A percentile compares a stretch with the other conserved stretches of the same genome.
These are phyloP conservation scores for Penicillium sp. DNA, from an alignment of 2,329 filamentous ascomycete genomes.

Conservation along the genomic window DNA sequence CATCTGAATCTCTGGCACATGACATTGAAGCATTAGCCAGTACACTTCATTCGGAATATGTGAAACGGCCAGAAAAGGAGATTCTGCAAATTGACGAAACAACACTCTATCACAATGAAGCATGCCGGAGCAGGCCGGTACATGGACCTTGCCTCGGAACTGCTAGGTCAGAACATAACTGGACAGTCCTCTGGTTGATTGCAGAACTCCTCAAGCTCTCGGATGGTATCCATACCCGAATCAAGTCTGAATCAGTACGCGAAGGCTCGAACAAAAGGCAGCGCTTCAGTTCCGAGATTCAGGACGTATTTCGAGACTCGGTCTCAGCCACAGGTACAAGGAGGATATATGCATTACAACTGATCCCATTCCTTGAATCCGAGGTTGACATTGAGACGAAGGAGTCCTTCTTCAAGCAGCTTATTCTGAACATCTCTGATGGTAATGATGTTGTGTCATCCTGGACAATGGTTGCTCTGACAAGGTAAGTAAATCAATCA, in stretches of 20 bases:
- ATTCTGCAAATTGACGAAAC: conserved; percentile 72
- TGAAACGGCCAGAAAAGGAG: conserved; percentile 59
- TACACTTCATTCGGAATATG: conserved; percentile 68
- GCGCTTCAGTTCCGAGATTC: conserved; percentile 29
- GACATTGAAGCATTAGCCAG: conserved; percentile 60
- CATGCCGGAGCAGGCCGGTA: conserved; percentile 30
- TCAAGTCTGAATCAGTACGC: conserved; percentile 7
- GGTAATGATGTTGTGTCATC: conserved; percentile 59
- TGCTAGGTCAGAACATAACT: conserved; percentile 32
- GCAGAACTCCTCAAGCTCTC: conserved; percentile 35
- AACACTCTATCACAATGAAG: conserved; percentile 40
- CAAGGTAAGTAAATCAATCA: conserved; percentile 53
- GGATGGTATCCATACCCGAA: conserved; percentile 19
- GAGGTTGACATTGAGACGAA: conserved; percentile 47
- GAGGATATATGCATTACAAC: conserved; percentile 47
- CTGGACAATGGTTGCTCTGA: conserved; percentile 77
- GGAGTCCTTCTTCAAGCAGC: conserved; percentile 48
- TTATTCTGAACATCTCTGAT: conserved; percentile 56
- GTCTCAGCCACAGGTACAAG: conserved; percentile 30
- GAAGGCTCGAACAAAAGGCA: conserved; percentile 29
- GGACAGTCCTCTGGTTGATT: conserved; percentile 35
- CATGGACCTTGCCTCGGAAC: conserved; percentile 33
- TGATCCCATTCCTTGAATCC: conserved; percentile 44
- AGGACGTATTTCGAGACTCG: conserved; percentile 32
- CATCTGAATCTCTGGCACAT: conserved; percentile 32